phyloP scores from a whole-genome alignment of 352 stramenopile genomes.

The Pythium insidiosum region DNA sequence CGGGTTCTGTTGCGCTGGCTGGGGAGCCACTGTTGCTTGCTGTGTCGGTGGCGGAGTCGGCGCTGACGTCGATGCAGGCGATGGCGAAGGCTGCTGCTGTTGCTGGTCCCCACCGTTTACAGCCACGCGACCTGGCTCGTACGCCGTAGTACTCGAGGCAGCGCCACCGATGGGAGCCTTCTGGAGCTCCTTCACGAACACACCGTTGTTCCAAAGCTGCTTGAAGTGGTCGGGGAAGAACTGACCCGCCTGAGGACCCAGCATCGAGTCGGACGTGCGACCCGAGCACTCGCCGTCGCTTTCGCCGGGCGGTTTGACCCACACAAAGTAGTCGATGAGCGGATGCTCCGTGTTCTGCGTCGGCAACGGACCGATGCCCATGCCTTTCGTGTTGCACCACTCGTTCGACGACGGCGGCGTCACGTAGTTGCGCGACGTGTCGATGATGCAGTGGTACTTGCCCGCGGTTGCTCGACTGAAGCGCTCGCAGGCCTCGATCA shows the following conservation, averaged over 20 bases:
- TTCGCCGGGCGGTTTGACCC: conserved; percentile 59
- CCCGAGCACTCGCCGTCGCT: conserved; percentile 41
- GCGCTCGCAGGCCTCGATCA: conserved; percentile 36
- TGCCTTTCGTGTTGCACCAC: conserved; percentile 62
- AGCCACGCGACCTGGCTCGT: no score
- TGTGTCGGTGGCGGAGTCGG: no score
- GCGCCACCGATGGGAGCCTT: conserved; percentile 23
- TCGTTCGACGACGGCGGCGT: conserved; percentile 34
- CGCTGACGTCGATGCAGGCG: no score
- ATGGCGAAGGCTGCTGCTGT: no score
- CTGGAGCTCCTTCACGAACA: conserved; percentile 35
- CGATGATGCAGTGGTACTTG: conserved; percentile 46
- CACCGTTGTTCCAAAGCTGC: conserved; percentile 59
- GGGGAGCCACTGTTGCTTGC: no score
- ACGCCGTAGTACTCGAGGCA: no score
- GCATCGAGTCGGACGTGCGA: conserved; percentile 35
- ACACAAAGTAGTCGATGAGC: conserved; percentile 68
- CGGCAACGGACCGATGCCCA: conserved; percentile 44
- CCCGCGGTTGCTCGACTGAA: conserved; percentile 40
- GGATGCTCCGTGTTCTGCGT: conserved; percentile 36
- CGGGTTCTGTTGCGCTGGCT: no score
- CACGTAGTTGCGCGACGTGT: conserved; percentile 53
- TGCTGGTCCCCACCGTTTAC: no score
- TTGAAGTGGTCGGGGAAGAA: conserved; percentile 57
- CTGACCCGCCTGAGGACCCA: conserved; percentile 33